Evolutionary conservation across 441 rosid genomes (phyloP), one percentile per base, ranked within the genome.

Genomic region (Mallotus japonicus): DNA sequence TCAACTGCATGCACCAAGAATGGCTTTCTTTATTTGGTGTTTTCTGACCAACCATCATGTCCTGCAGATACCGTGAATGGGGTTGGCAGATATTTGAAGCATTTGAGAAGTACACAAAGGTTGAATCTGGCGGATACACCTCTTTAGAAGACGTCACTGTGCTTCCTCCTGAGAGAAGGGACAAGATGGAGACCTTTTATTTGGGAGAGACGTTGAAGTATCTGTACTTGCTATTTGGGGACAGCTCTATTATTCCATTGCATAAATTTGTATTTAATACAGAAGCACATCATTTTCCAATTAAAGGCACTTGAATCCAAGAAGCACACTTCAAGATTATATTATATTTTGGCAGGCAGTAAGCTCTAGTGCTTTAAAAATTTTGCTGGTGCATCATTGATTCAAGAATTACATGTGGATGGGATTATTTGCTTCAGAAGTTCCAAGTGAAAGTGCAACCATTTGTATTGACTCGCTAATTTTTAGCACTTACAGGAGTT

Each of bases 81-180:
- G 98, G 98, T 78, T 95, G 97, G 97, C 97, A 88, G 79, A 95
- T 95, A 57, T 95, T 95, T 72, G 91, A 90, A 86, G 93, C 97
- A 60, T 95, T 95, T 85, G 99, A 95, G 81, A 88, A 85, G 74
- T 75, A 86, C 79, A 90, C 99, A 22, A 92, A 88, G 87, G 91
- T 95, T 56, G 85, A 82, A 60, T 82, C 95, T 20, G 99, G 96
- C 57, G 99, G 99, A 70, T 95, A 95, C 81, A 88, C 85, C 71
- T 92, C 96, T 75, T 75, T 91, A 62, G 91, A 92, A 40, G 96
- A 90, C 77, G 98, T 95, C 72, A 95, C 96, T 15, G 77, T 56
- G 34, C 76, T 91, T 62, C 97, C 96, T 85, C 96, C 98, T 79
- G 89, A 3, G 20, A 85, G 81, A 79, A 88, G 96, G 83, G 97